A percentile compares a stretch with the other conserved stretches of the same genome.
Conservation (phyloP, 129 eudicot species). For the Chrysanthemum lavandulifolium region DNA sequence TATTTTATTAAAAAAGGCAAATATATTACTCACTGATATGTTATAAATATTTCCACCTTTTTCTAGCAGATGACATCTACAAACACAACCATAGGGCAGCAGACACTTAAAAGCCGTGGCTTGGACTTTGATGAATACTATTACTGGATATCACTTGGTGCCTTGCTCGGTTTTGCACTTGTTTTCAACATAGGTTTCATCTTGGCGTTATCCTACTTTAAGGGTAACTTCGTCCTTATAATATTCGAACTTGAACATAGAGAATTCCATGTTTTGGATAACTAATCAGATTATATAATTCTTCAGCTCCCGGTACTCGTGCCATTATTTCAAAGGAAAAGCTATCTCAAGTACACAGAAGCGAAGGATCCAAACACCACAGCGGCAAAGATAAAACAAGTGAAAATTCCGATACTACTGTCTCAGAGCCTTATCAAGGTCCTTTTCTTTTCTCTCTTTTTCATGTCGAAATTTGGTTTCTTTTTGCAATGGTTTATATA, state of each 20-base stretch:
- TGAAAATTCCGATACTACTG: neutral
- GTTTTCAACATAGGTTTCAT: constrained; percentile 11
- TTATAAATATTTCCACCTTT: neutral
- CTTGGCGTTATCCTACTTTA: constrained; percentile 9
- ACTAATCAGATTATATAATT: neutral
- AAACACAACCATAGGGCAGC: constrained; percentile 7
- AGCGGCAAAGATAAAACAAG: constrained; percentile 16
- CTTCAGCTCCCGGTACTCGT: constrained; percentile 62
- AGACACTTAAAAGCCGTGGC: constrained; percentile 4
- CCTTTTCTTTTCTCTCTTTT: neutral
- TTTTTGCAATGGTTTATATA: too few species aligned
- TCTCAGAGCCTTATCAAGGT: constrained; percentile 37
- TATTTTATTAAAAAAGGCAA: neutral
- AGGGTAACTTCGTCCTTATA: constrained; percentile 16
- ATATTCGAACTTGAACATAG: neutral
- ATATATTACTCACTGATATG: neutral
- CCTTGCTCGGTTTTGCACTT: constrained; percentile 8
- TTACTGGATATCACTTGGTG: constrained; percentile 13
- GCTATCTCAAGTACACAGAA: constrained; percentile 38
- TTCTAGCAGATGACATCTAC: neutral
- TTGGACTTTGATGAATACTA: constrained; percentile 6
- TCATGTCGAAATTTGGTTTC: neutral
- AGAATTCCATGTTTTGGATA: neutral
- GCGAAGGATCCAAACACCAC: constrained; percentile 26
- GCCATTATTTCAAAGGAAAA: constrained; percentile 64